Evolutionary conservation across 805 yeast genomes (phyloP), one percentile per base, ranked within the genome.

Genomic region (Hemisphaericaspora nanyangensis): DNA sequence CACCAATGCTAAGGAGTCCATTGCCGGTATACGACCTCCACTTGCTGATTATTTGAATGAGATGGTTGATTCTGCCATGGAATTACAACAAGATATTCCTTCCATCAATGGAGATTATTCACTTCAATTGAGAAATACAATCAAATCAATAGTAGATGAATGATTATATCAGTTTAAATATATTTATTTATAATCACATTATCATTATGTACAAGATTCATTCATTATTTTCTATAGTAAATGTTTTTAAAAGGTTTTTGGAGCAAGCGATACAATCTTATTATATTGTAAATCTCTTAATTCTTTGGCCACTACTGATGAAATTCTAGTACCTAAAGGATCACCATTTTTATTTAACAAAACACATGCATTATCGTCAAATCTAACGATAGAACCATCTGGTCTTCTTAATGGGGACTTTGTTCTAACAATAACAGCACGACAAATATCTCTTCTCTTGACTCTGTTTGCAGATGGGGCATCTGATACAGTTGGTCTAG

Each of bases 351-450:
- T 91, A 68, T 93, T 90, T 46, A 91, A 78, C 55, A 93, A 74
- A 25, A 93, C 98, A 68, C 98, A 90, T 1, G 99, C 99, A 61
- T 91, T 93, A 64, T 93, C 99, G 59, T 90, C 96, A 59, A 93
- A 93, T 50, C 85, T 72, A 20, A 93, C 75, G 17, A 79, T 79
- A 2, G 95, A 75, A 3, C 99, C 99, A 59, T 93, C 98, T 3
- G 82, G 74, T 58, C 99, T 79, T 53, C 74, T 74, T 46, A 77
- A 77, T 5, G 76, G 75, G 47, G 88, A 88, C 65, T 82, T 89
- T 1, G 97, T 88, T 63, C 99, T 82, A 15, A 90, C 97, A 31
- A 93, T 85, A 22, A 93, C 91, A 4, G 97, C 99, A 55, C 95
- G 91, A 43, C 93, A 84, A 38, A 93, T 87, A 58, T 93, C 99